These are phyloP conservation scores for Coemansia sp. DNA, from an alignment of 371 early-diverging fungal species.

Conservation along the genomic window DNA sequence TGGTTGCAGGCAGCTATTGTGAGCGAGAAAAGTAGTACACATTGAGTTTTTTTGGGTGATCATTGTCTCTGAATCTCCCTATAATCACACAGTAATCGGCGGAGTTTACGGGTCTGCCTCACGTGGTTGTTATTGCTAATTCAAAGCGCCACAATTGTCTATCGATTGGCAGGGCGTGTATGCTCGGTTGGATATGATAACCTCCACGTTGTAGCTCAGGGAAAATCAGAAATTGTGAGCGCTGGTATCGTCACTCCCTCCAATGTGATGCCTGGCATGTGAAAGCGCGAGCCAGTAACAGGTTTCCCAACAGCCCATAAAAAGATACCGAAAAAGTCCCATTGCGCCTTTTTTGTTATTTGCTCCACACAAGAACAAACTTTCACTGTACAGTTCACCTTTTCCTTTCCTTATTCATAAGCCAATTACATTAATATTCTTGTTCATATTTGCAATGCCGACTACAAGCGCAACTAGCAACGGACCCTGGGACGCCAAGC, in stretches of 20 bases:
- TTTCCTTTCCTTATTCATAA: not conserved
- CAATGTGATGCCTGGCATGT: not conserved
- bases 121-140: not conserved
- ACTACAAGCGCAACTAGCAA: conserved; percentile 6
- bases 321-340: not conserved
- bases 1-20: not conserved
- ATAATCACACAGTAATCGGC: not conserved
- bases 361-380: not conserved
- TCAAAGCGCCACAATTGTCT: not conserved
- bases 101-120: not conserved
- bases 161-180: not conserved
- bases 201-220: not conserved
- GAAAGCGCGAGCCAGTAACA: not conserved
- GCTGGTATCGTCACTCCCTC: not conserved
- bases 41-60: not conserved
- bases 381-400: not conserved
- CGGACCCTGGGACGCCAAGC: conserved; percentile 72
- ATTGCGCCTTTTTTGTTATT: not conserved
- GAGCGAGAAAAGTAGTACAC: not conserved
- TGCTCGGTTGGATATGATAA: not conserved
- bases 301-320: not conserved
- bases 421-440: not conserved
- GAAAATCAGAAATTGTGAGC: not conserved
- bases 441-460: conserved; percentile 10
- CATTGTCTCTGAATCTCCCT: not conserved